phyloP scores from a whole-genome alignment of 75 land plant species.

The Pinus albicaulis region DNA sequence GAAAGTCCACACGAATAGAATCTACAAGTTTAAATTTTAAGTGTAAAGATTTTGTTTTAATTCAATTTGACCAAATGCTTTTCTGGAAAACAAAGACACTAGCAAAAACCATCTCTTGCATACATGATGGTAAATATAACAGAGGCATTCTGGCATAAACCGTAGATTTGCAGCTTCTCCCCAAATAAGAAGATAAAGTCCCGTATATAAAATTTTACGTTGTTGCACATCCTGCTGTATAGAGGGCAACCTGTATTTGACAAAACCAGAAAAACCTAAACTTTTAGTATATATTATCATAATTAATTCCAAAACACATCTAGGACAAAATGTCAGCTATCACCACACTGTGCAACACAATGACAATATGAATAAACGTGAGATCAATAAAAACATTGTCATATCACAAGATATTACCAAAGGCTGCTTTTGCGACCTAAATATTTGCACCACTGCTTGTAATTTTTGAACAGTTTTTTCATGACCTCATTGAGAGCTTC shows the following conservation, averaged over 20 bases:
- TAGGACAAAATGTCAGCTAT: background rate
- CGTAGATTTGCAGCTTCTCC: constrained; percentile 58
- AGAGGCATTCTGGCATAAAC: constrained; percentile 63
- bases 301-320: background rate
- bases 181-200: constrained; percentile 51
- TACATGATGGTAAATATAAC: constrained; percentile 55
- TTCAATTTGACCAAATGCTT: background rate
- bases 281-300: background rate
- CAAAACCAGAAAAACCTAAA: background rate
- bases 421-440: constrained; percentile 56
- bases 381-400: constrained; percentile 3
- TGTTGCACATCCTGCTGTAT: constrained; percentile 59
- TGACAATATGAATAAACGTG: constrained; percentile 16
- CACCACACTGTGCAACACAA: background rate
- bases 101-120: constrained; percentile 4
- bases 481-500: constrained; percentile 63
- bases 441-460: constrained; percentile 88
- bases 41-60: background rate
- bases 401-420: constrained; percentile 46
- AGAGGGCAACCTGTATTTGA: constrained; percentile 46
- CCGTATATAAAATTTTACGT: constrained; percentile 45
- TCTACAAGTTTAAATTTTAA: background rate
- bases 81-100: background rate
- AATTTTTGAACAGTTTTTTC: constrained; percentile 77
- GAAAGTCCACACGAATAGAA: background rate